These are phyloP conservation scores for Achlya hypogyna DNA, from an alignment of 352 stramenopile species.

Conservation along the genomic window DNA sequence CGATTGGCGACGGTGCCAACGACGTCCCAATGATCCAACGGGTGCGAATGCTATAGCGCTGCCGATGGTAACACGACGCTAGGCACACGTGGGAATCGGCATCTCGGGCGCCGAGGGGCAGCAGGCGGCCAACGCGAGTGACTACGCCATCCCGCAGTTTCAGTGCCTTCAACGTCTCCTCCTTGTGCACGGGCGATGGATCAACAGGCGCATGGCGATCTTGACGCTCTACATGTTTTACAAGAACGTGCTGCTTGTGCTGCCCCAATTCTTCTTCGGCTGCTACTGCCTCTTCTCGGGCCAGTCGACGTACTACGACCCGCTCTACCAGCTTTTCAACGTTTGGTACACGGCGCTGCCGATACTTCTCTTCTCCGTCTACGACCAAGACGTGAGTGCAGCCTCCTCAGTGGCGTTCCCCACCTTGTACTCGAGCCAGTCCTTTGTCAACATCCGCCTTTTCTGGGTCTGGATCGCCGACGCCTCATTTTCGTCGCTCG, in stretches of 20 bases:
- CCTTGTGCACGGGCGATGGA: constrained; percentile 76
- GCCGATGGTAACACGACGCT: constrained; percentile 18
- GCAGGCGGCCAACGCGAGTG: constrained; percentile 82
- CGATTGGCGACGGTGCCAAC: constrained; percentile 87
- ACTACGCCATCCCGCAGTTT: constrained; percentile 87
- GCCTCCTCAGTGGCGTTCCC: constrained; percentile 36
- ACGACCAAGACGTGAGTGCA: constrained; percentile 47
- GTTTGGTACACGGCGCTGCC: constrained; percentile 70
- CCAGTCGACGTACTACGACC: constrained; percentile 70
- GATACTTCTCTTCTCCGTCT: constrained; percentile 49
- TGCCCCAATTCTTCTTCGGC: constrained; percentile 72
- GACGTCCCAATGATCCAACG: constrained; percentile 90
- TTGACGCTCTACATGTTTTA: constrained; percentile 83
- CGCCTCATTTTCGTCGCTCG: constrained; percentile 34
- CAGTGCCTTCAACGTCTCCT: constrained; percentile 74
- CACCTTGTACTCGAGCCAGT: constrained; percentile 38
- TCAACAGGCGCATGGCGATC: constrained; percentile 52
- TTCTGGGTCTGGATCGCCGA: constrained; percentile 57
- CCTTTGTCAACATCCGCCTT: constrained; percentile 37
- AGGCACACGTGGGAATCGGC: constrained; percentile 51
- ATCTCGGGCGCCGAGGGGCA: constrained; percentile 57
- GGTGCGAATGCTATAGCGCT: constrained; percentile 18
- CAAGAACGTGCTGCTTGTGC: constrained; percentile 76
- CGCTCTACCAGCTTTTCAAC: constrained; percentile 70
- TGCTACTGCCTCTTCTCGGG: constrained; percentile 65